Percentiles rank a stretch among this genome's conserved stretches.
Evolutionary conservation across 2,329 filamentous ascomycete genomes (phyloP).

Genomic region (Aspergillus ustus): DNA sequence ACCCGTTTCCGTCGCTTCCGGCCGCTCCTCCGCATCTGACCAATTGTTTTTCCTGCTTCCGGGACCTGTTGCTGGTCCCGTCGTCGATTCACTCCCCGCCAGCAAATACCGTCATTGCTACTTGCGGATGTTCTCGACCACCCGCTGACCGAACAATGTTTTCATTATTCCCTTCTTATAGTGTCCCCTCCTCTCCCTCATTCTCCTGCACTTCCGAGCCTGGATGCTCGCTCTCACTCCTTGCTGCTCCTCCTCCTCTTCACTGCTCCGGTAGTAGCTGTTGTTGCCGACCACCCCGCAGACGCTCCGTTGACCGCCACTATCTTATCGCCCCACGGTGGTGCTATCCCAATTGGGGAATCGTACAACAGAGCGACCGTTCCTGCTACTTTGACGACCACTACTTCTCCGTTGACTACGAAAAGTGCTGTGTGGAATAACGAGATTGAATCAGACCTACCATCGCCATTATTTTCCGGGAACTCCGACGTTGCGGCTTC

Average conservation of each 20-base stretch:
- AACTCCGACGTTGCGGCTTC: slow-evolving; percentile 18
- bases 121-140: slow-evolving; percentile 26
- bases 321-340: slow-evolving; percentile 13
- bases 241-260: slow-evolving; percentile 21
- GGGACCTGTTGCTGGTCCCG: slow-evolving; percentile 17
- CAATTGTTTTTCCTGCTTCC: slow-evolving; percentile 22
- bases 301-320: slow-evolving; percentile 21
- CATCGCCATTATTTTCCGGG: slow-evolving; percentile 4
- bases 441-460: slow-evolving; percentile 10
- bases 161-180: slow-evolving; percentile 28
- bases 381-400: slow-evolving; percentile 5
- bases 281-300: slow-evolving; percentile 12
- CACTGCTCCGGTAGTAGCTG: slow-evolving; percentile 9
- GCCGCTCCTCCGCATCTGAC: slow-evolving; percentile 24
- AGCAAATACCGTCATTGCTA: slow-evolving; percentile 12
- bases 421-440: slow-evolving; percentile 2
- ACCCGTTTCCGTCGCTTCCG: slow-evolving; percentile 32
- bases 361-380: slow-evolving; percentile 6
- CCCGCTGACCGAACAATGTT: slow-evolving; percentile 25
- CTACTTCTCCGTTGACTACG: background rate
- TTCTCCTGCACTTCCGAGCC: slow-evolving; percentile 15
- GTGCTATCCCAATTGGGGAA: slow-evolving; percentile 16
- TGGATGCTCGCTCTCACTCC: slow-evolving; percentile 20
- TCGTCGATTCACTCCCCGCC: slow-evolving; percentile 9
- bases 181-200: slow-evolving; percentile 22